Conservation (phyloP, 441 rosid genomes). For the Erysimum pusillum region DNA sequence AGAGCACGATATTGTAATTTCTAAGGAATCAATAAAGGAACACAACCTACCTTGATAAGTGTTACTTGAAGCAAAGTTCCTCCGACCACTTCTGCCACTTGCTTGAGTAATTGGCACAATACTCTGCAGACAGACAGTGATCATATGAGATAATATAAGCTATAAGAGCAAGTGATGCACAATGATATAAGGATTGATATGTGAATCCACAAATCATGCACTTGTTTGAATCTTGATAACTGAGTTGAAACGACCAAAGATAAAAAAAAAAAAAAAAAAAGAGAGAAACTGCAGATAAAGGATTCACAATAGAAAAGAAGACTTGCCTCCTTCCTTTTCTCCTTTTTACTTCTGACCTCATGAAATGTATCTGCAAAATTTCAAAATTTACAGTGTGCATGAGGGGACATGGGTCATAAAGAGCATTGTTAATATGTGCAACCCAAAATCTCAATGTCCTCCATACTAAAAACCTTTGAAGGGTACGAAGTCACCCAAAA, state of each 20-base stretch:
- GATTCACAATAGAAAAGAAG: constrained; percentile 13
- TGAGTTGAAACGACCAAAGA: neutral
- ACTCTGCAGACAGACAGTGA: constrained; percentile 61
- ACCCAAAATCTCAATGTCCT: constrained; percentile 5
- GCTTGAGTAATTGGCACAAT: constrained; percentile 48
- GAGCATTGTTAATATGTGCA: neutral
- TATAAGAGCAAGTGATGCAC: constrained; percentile 15
- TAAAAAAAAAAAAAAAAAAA: too few species aligned
- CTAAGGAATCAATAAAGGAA: neutral
- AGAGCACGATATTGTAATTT: neutral
- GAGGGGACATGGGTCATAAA: neutral
- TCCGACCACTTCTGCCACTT: constrained; percentile 62
- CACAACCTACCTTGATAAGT: constrained; percentile 53
- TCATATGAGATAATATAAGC: constrained; percentile 28
- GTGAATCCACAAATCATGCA: constrained; percentile 1
- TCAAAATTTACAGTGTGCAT: neutral
- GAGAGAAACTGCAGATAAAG: neutral
- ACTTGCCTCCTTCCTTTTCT: constrained; percentile 75
- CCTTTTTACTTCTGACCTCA: constrained; percentile 78
- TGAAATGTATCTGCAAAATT: constrained; percentile 84
- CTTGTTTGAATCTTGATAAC: neutral
- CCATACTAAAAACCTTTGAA: constrained; percentile 6
- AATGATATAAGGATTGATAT: neutral
- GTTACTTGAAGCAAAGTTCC: constrained; percentile 58
- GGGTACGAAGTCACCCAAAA: constrained; percentile 1